Evolutionary conservation across 345 rosid species (phyloP).

Genomic region (Bretschneidera sinensis): DNA sequence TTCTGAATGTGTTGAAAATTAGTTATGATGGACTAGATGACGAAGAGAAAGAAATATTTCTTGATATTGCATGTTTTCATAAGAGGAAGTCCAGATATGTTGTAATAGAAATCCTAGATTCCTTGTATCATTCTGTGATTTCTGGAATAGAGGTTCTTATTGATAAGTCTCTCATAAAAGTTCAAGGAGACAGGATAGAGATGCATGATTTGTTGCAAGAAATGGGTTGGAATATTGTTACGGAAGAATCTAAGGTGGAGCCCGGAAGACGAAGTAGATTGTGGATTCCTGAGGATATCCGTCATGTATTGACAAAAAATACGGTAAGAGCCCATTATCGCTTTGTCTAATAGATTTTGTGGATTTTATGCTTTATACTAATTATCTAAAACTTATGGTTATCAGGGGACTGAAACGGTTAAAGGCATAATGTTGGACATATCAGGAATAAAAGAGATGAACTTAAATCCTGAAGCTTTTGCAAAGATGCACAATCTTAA

Average conservation of each 20-base stretch:
- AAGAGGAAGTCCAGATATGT: neutral
- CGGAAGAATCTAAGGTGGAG: neutral
- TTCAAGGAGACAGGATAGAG: too few relatives aligned
- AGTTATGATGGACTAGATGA: too few relatives aligned
- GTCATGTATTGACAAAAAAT: too few relatives aligned
- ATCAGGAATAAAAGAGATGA: neutral
- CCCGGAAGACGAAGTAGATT: conserved; percentile 2
- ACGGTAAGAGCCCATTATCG: neutral
- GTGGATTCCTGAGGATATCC: conserved; percentile 9
- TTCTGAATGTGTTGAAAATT: too few relatives aligned
- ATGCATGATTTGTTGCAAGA: conserved; percentile 10
- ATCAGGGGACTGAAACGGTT: too few relatives aligned
- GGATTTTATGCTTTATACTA: neutral
- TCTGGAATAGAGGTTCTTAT: too few relatives aligned
- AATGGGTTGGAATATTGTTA: conserved; percentile 7
- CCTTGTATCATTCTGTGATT: neutral
- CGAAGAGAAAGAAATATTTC: neutral
- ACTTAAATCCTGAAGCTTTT: conserved; percentile 1
- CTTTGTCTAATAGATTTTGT: neutral
- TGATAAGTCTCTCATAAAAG: conserved; percentile 13
- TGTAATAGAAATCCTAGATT: neutral
- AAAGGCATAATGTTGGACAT: conserved; percentile 5
- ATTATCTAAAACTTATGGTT: neutral
- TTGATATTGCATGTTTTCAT: conserved; percentile 20
- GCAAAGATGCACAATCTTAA: conserved; percentile 7